Base-by-base conservation (phyloP, 2,329 filamentous ascomycete genomes). In the Aspergillus fischeri region DNA sequence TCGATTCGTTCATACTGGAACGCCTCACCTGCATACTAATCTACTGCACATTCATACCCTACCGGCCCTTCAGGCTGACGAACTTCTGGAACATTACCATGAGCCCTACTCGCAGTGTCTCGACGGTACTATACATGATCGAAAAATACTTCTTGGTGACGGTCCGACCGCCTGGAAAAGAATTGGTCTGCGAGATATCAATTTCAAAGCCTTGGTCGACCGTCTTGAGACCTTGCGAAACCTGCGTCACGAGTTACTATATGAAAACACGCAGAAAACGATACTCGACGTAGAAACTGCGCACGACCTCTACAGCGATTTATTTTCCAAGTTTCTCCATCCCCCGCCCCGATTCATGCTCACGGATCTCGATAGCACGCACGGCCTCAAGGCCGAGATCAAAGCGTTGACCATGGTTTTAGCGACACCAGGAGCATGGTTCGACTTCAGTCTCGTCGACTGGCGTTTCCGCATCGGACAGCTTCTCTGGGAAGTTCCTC, bases 391-490 rank as follows among this genome's bases (percentile, higher is more conserved):
- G 59, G 71, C 70, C 4, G 78, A 81, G 61, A 79, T 81, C 53
- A 74, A 74, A 50, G 74, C 77, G 3, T 56, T 81, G 21, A 72
- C 75, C 17, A 70, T 72, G 21, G 73, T 78, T 0, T 63, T 81
- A n/a, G 69, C 71, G 4, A 73, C 73, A 1, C 71, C 72, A 1
- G 76, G 74, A 6, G 73, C 78, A 3, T 81, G 79, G 79, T 62
- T 77, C 11, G 73, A 81, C 57, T 78, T 81, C 58, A 79, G 77
- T 60, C 57, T 75, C 3, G 72, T 74, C 0, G 77, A 80, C 54
- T 77, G 77, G 72, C 74, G 79, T 14, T 67, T 78, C n/a, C 70
- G 75, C 7, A 70, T 74, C 2, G 78, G 78, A 2, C 76, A 80
- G 55, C 60, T 79, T 6, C 64, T 81, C 5, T 80, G 76, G 76